Conservation (phyloP, 352 stramenopile species). For the Phytophthora litchii region DNA sequence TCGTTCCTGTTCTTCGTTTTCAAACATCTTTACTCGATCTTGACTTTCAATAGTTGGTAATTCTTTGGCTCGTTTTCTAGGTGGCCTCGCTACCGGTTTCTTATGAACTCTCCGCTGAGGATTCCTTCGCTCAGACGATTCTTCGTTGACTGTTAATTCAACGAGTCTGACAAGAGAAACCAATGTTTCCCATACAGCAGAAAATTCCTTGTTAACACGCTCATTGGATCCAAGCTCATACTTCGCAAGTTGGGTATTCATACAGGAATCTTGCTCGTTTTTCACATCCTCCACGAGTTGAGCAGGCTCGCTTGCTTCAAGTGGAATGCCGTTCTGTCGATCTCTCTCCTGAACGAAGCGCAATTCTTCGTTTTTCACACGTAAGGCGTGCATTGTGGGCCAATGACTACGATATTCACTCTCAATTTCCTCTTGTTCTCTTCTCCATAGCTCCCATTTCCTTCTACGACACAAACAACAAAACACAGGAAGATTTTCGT, state of each 20-base stretch:
- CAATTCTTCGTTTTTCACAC: conserved; percentile 59
- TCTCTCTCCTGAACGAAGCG: conserved; percentile 24
- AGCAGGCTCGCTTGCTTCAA: conserved; percentile 2
- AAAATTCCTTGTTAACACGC: not conserved
- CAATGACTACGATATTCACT: conserved; percentile 49
- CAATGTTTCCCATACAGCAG: conserved; percentile 20
- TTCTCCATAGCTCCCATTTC: conserved; percentile 65
- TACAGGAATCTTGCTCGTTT: not conserved
- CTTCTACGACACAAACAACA: conserved; percentile 67
- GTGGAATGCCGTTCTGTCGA: conserved; percentile 9
- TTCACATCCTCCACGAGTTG: not conserved
- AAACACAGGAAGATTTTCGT: conserved; percentile 36
- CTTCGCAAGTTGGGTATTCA: not conserved
- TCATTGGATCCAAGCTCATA: conserved; percentile 15
- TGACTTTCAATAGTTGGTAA: conserved; percentile 12
- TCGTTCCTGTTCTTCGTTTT: conserved; percentile 49
- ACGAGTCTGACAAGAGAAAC: conserved; percentile 24
- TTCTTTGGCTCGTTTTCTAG: conserved; percentile 10
- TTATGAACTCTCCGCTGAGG: conserved; percentile 21
- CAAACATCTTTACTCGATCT: conserved; percentile 43
- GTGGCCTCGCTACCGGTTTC: conserved; percentile 4
- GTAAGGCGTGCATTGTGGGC: conserved; percentile 33
- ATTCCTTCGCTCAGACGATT: conserved; percentile 3
- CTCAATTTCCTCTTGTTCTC: conserved; percentile 54
- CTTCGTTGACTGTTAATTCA: conserved; percentile 17